These are phyloP conservation scores for Austroboletus novae-zelandiae DNA, from an alignment of 1,284 basidiomycete genomes.

Conservation along the genomic window DNA sequence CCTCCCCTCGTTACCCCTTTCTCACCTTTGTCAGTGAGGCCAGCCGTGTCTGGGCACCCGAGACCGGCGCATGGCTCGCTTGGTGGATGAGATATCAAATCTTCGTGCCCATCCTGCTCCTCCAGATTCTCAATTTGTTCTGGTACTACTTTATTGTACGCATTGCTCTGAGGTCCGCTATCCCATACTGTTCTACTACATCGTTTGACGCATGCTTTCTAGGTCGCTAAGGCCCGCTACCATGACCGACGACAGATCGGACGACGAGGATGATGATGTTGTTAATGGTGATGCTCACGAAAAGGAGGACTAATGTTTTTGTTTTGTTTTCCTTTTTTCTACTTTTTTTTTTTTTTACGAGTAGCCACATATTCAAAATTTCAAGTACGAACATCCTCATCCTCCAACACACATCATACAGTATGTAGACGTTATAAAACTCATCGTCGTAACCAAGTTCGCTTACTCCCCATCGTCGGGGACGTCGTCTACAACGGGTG, in stretches of 20 bases:
- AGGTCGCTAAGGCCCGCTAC: slow-evolving; percentile 26
- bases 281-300: slow-evolving; percentile 18
- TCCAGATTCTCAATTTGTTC: slow-evolving; percentile 86
- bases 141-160: slow-evolving; percentile 86
- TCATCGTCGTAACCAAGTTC: not conserved
- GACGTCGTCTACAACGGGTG: slow-evolving; percentile 3
- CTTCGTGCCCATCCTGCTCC: slow-evolving; percentile 68
- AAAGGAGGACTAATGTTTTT: slow-evolving; percentile 39
- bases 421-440: slow-evolving; percentile 2
- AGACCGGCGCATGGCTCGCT: slow-evolving; percentile 68
- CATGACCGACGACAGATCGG: slow-evolving; percentile 53
- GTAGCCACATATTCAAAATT: not conserved
- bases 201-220: not conserved
- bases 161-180: slow-evolving; percentile 49
- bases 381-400: not conserved
- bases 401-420: slow-evolving; percentile 6
- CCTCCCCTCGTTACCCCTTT: not conserved
- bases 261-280: slow-evolving; percentile 59
- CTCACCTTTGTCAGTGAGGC: slow-evolving; percentile 45
- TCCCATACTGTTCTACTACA: not conserved
- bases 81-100: slow-evolving; percentile 85
- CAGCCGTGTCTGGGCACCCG: slow-evolving; percentile 58
- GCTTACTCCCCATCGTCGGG: slow-evolving; percentile 6
- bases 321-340: too few relatives aligned
- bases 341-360: not conserved